Percentiles rank a stretch among this genome's conserved stretches.
Evolutionary conservation across 768 basidiomycete species (phyloP).

Genomic region (Mycena crocata): DNA sequence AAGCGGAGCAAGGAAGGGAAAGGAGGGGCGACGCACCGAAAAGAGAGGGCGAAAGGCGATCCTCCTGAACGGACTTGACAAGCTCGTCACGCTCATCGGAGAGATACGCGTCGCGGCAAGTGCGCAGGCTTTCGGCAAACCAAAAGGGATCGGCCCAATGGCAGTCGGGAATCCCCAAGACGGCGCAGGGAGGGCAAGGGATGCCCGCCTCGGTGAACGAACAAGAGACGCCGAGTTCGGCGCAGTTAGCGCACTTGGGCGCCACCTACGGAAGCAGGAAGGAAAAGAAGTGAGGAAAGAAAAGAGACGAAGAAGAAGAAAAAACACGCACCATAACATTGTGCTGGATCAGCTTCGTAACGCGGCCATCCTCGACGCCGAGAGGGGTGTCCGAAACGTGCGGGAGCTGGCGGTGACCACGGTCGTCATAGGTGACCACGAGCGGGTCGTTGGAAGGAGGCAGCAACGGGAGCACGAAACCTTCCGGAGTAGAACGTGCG

Average conservation of each 20-base stretch:
- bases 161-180: constrained; percentile 8
- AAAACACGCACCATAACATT: neutral
- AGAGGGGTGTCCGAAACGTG: neutral
- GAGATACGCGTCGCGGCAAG: neutral
- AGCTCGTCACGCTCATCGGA: neutral
- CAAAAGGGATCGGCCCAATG: neutral
- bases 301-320: neutral
- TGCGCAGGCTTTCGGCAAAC: neutral
- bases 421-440: neutral
- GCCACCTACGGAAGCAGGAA: neutral
- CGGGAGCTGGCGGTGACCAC: neutral
- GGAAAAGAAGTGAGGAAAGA: neutral
- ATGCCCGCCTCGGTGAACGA: constrained; percentile 1
- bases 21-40: neutral
- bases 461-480: neutral
- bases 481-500: neutral
- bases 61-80: neutral
- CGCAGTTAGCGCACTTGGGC: constrained; percentile 4
- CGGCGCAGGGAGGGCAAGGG: neutral
- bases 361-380: neutral
- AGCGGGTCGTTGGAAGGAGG: neutral
- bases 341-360: neutral
- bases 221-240: neutral
- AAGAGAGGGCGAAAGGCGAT: neutral
- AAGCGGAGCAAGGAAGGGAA: neutral